Evolutionary conservation across 2,329 filamentous ascomycete species (phyloP).

Genomic region (Neocatenulostroma microsporum): DNA sequence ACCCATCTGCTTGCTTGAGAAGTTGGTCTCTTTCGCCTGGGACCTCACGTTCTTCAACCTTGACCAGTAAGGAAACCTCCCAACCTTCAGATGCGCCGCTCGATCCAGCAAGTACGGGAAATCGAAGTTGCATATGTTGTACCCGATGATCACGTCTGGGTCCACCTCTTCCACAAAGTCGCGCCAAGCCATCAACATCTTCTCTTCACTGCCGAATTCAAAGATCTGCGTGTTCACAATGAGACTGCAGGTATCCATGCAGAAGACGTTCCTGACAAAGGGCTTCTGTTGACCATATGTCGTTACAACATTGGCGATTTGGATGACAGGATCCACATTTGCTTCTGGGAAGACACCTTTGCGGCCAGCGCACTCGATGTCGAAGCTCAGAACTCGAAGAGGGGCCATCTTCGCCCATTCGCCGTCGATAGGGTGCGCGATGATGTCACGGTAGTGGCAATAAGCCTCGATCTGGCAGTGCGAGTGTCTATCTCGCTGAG

Average conservation of each 20-base stretch:
- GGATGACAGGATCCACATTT: slow-evolving; percentile 85
- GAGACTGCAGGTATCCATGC: slow-evolving; percentile 79
- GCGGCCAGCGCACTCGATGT: slow-evolving; percentile 96
- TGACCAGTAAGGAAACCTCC: slow-evolving; percentile 78
- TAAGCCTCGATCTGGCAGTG: slow-evolving; percentile 95
- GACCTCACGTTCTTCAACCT: slow-evolving; percentile 66
- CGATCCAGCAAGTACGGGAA: slow-evolving; percentile 91
- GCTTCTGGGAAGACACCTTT: slow-evolving; percentile 97
- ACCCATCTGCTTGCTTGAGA: slow-evolving; percentile 97
- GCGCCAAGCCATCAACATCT: slow-evolving; percentile 89
- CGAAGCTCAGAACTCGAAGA: slow-evolving; percentile 84
- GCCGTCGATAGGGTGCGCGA: slow-evolving; percentile 79
- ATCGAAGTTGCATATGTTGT: slow-evolving; percentile 98
- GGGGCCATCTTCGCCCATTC: slow-evolving; percentile 99
- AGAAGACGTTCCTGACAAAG: slow-evolving; percentile 94
- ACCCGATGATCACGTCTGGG: slow-evolving; percentile 95
- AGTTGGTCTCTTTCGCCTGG: slow-evolving; percentile 67
- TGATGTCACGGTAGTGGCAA: slow-evolving; percentile 71
- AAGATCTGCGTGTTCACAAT: slow-evolving; percentile 94
- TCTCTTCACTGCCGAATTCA: slow-evolving; percentile 69
- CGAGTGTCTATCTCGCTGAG: slow-evolving; percentile 62
- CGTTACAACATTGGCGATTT: slow-evolving; percentile 95
- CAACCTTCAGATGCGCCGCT: slow-evolving; percentile 73
- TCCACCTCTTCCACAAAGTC: slow-evolving; percentile 85
- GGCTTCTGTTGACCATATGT: slow-evolving; percentile 91